phyloP scores from a whole-genome alignment of 1,284 basidiomycete genomes.

The Phellopilus nigrolimitatus region DNA sequence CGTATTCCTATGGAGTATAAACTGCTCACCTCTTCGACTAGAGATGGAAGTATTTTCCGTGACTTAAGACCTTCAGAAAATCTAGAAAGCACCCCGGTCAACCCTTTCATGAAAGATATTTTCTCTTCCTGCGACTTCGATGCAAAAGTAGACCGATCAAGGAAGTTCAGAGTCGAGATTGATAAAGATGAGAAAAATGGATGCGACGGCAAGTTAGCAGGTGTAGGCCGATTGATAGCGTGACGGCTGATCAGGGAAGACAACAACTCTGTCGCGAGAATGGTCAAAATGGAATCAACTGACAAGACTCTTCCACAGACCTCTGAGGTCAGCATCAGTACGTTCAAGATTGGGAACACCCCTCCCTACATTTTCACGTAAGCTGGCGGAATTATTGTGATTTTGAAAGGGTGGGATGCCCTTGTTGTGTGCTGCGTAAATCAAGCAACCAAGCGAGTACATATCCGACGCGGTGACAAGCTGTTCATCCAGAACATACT shows the following conservation, averaged over 20 bases:
- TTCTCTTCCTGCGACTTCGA: conserved; percentile 94
- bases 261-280: conserved; percentile 56
- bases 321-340: conserved; percentile 65
- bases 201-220: conserved; percentile 75
- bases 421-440: conserved; percentile 88
- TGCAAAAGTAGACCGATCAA: conserved; percentile 94
- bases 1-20: conserved; percentile 3
- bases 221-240: conserved; percentile 68
- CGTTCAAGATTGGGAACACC: conserved; percentile 54
- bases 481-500: conserved; percentile 89
- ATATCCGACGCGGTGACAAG: conserved; percentile 87
- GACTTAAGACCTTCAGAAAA: conserved; percentile 87
- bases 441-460: conserved; percentile 89
- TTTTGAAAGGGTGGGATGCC: conserved; percentile 86
- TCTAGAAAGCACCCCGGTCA: conserved; percentile 75
- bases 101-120: conserved; percentile 91
- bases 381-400: conserved; percentile 73
- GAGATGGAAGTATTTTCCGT: conserved; percentile 89
- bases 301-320: conserved; percentile 32
- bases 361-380: conserved; percentile 78
- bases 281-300: background rate
- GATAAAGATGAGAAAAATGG: conserved; percentile 96
- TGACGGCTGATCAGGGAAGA: conserved; percentile 76
- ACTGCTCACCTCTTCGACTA: conserved; percentile 81
- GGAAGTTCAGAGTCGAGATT: conserved; percentile 93